Conservation (phyloP, 257 asterid species). For the Gynochthodes officinalis region DNA sequence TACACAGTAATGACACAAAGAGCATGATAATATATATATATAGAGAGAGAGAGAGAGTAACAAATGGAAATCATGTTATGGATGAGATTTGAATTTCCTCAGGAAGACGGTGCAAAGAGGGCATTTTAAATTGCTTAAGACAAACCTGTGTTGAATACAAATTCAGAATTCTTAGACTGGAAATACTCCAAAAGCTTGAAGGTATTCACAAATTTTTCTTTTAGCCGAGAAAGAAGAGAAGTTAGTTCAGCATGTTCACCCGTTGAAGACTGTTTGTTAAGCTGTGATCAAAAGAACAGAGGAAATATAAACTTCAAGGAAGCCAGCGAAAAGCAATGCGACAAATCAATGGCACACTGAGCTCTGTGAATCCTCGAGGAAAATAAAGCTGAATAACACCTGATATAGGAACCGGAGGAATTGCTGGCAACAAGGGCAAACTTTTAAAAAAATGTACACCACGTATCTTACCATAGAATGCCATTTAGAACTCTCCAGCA, state of each 20-base stretch:
- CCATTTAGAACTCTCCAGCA: slow-evolving; percentile 67
- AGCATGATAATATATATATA: too few relatives aligned
- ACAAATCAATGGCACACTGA: not conserved
- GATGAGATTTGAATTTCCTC: not conserved
- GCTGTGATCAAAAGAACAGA: slow-evolving; percentile 31
- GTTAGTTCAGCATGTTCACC: slow-evolving; percentile 53
- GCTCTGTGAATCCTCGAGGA: too few relatives aligned
- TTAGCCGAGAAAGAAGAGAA: slow-evolving; percentile 49
- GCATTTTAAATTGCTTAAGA: slow-evolving; percentile 1
- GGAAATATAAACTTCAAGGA: not conserved
- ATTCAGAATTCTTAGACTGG: slow-evolving; percentile 79
- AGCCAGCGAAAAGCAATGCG: not conserved
- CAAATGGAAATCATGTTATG: too few relatives aligned
- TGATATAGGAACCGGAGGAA: not conserved
- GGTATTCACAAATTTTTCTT: slow-evolving; percentile 51
- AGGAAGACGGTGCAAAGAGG: not conserved
- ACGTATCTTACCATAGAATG: slow-evolving; percentile 51
- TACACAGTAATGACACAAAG: too few relatives aligned
- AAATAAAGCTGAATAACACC: not conserved
- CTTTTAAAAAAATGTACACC: slow-evolving; percentile 1
- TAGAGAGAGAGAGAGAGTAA: too few relatives aligned
- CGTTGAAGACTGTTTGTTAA: slow-evolving; percentile 42
- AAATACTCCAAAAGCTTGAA: slow-evolving; percentile 54
- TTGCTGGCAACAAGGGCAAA: not conserved
- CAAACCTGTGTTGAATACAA: slow-evolving; percentile 77